These are phyloP conservation scores for Cardiospermum halicacabum DNA, from an alignment of 345 rosid genomes.

Conservation along the genomic window DNA sequence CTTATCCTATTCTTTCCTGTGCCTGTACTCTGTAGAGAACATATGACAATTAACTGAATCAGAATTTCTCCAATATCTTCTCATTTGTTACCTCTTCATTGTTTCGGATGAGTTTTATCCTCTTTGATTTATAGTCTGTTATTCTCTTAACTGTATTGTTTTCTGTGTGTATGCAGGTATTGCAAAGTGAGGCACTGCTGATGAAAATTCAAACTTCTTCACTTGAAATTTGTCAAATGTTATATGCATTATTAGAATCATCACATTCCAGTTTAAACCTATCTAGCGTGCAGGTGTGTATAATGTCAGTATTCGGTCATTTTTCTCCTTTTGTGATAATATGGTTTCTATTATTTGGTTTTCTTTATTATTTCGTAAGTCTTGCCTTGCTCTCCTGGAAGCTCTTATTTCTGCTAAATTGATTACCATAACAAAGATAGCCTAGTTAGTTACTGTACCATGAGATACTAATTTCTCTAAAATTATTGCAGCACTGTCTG, in stretches of 20 bases:
- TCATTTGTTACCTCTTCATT: background rate
- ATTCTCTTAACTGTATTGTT: background rate
- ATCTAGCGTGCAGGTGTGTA: conserved; percentile 55
- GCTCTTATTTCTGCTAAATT: conserved; percentile 12
- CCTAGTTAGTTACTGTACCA: conserved; percentile 3
- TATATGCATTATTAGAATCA: conserved; percentile 42
- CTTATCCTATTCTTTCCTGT: too few relatives aligned
- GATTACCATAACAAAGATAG: background rate
- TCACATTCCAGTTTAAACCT: conserved; percentile 40
- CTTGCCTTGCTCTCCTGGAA: background rate
- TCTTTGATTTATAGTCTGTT: background rate
- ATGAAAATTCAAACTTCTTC: conserved; percentile 55
- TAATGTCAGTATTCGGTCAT: background rate
- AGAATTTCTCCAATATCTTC: too few relatives aligned
- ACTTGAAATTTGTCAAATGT: conserved; percentile 52
- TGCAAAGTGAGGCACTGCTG: conserved; percentile 46
- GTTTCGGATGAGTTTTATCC: background rate
- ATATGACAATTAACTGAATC: too few relatives aligned
- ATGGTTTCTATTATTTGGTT: conserved; percentile 2
- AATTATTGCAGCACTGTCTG: conserved; percentile 51
- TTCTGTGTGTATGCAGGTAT: conserved; percentile 45
- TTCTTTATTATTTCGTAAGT: background rate
- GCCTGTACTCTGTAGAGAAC: too few relatives aligned
- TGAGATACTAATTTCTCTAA: conserved; percentile 24
- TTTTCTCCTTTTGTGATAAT: background rate